Evolutionary conservation across 2,329 filamentous ascomycete species (phyloP), one percentile per base, ranked within the genome.

Genomic region (Pyricularia grisea): DNA sequence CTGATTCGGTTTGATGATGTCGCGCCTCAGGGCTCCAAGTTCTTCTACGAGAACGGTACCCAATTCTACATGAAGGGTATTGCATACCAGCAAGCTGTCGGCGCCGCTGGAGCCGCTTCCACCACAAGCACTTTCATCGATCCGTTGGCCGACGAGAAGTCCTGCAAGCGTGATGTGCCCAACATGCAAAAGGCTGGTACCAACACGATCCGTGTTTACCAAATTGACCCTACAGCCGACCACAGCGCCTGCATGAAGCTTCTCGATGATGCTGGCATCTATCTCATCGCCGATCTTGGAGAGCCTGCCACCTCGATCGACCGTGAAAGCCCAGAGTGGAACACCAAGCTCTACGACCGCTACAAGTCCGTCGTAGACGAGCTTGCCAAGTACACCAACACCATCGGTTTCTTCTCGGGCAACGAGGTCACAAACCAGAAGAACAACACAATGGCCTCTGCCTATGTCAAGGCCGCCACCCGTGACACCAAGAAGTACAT

Each of bases 401-500:
- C 92, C 67, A 89, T 99, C 72, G 95, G 95, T 75, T 99, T 98
- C 90, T 98, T 99, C 79, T 94, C 94, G 74, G 95, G 95, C 78
- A 99, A 99, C 82, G 95, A 99, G 83, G 95, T 99, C 71, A 90
- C 93, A 75, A 97, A 97, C 85, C 87, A 89, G 75, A 84, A 85
- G 74, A 94, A 90, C 86, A 97, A 97, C 87, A 98, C 94, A 67
- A 82, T 87, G 71, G 92, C 94, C 67, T 95, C 92, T 71, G 93
- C 94, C 73, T 99, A 91, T 79, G 95, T 99, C 81, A 99, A 98
- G 88, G 95, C 94, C 71, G 94, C 95, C 72, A 93, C 98, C 72
- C 94, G 95, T 77, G 95, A 99, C 80, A 93, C 88, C 82, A 99
- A 99, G 89, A 84, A 88, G 71, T 95, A 98, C 84, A 97, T 99